These are phyloP conservation scores for Xylaria sp. DNA, from an alignment of 2,329 filamentous ascomycete genomes.

Conservation along the genomic window DNA sequence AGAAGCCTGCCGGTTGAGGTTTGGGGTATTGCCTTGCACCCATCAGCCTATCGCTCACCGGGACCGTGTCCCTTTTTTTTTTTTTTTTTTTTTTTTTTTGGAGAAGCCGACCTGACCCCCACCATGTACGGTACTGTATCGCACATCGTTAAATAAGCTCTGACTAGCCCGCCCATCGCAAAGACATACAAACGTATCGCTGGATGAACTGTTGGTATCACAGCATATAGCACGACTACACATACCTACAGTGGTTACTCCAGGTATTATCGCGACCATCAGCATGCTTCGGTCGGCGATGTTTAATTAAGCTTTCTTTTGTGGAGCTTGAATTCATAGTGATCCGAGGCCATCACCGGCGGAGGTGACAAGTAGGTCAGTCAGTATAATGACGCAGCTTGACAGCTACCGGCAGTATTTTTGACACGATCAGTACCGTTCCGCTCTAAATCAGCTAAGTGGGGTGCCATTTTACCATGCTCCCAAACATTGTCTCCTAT, in stretches of 20 bases:
- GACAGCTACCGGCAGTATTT: neutral
- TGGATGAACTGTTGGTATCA: constrained; percentile 32
- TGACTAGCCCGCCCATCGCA: constrained; percentile 2
- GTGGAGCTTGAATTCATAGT: constrained; percentile 43
- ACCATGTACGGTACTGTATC: constrained; percentile 3
- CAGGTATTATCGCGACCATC: neutral
- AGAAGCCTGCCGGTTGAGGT: constrained; percentile 23
- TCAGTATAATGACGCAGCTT: constrained; percentile 13
- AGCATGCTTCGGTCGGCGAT: constrained; percentile 35
- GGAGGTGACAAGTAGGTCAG: constrained; percentile 22
- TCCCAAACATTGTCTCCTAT: neutral
- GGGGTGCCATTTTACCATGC: constrained; percentile 18
- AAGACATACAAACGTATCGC: constrained; percentile 25
- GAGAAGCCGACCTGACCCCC: constrained; percentile 25
- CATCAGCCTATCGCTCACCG: constrained; percentile 34
- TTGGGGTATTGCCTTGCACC: constrained; percentile 6
- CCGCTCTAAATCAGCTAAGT: neutral
- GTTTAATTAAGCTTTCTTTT: constrained; percentile 49
- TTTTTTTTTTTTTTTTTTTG: constrained; percentile 12
- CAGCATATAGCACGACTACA: constrained; percentile 25
- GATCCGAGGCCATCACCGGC: constrained; percentile 24
- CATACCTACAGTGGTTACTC: constrained; percentile 5
- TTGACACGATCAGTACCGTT: neutral
- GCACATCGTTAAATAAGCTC: constrained; percentile 8
- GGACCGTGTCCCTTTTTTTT: neutral